A percentile compares a stretch with the other conserved stretches of the same genome.
Conservation (phyloP, 2,329 filamentous ascomycete genomes). For the Tricladium varicosporioides region DNA sequence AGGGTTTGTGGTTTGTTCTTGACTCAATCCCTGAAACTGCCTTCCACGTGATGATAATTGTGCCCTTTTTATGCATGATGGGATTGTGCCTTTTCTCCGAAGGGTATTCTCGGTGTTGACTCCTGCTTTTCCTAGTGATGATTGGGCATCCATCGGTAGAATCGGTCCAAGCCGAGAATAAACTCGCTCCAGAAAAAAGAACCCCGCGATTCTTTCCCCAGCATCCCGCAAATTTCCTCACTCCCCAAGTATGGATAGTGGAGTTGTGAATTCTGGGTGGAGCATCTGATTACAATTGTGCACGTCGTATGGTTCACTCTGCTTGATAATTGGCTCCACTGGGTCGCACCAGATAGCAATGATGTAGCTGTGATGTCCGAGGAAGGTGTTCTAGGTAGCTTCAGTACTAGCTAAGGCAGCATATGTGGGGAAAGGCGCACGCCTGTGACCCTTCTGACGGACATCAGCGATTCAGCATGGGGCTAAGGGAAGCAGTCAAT, state of each 20-base stretch:
- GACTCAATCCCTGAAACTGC: background rate
- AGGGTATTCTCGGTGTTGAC: background rate
- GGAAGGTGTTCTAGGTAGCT: background rate
- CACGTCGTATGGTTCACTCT: background rate
- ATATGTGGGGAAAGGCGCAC: background rate
- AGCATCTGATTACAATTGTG: background rate
- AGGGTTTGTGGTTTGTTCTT: background rate
- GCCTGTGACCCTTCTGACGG: background rate
- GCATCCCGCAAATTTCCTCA: background rate
- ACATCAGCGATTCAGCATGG: background rate
- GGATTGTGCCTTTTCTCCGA: background rate
- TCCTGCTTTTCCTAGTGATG: background rate
- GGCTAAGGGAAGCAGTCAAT: background rate
- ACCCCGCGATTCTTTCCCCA: background rate
- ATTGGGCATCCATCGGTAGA: background rate
- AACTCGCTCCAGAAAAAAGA: background rate
- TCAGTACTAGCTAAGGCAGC: background rate
- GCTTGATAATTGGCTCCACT: background rate
- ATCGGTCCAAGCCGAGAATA: background rate
- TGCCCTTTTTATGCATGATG: background rate
- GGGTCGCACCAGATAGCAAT: background rate
- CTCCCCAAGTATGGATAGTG: background rate
- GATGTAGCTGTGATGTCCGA: background rate
- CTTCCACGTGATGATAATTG: background rate
- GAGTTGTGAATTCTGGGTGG: background rate